These are phyloP conservation scores for Auricularia cornea DNA, from an alignment of 768 basidiomycete species.

Conservation along the genomic window DNA sequence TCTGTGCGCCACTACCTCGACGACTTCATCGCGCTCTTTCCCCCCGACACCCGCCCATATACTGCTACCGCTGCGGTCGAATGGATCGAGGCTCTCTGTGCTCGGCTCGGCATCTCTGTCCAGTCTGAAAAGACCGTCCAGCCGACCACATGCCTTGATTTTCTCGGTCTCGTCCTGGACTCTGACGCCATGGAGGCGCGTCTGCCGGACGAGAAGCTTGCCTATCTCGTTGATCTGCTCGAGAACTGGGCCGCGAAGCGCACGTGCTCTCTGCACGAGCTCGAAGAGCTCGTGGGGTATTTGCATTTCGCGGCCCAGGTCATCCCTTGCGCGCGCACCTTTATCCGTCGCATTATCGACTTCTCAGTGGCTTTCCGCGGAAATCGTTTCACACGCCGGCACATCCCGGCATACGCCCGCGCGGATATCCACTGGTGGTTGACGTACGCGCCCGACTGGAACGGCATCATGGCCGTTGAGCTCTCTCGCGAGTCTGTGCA, in stretches of 20 bases:
- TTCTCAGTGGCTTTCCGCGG: slow-evolving; percentile 13
- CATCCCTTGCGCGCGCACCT: slow-evolving; percentile 22
- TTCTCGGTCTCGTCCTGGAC: too few relatives aligned
- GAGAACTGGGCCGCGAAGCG: slow-evolving; percentile 17
- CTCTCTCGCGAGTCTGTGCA: slow-evolving; percentile 6
- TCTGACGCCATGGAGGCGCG: too few relatives aligned
- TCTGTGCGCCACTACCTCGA: slow-evolving; percentile 2
- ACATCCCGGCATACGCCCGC: slow-evolving; percentile 15
- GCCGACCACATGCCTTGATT: too few relatives aligned
- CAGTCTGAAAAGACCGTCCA: too few relatives aligned
- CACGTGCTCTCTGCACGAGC: slow-evolving; percentile 16
- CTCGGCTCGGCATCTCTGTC: too few relatives aligned
- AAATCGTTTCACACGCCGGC: slow-evolving; percentile 10
- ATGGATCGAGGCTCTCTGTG: too few relatives aligned
- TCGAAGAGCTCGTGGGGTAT: slow-evolving; percentile 26
- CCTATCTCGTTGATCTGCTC: slow-evolving; percentile 21
- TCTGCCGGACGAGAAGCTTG: slow-evolving; percentile 15
- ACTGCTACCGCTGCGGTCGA: too few relatives aligned
- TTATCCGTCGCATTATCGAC: slow-evolving; percentile 17
- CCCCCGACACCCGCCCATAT: too few relatives aligned
- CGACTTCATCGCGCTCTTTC: too few relatives aligned
- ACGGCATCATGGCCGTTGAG: slow-evolving; percentile 16
- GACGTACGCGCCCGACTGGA: slow-evolving; percentile 20
- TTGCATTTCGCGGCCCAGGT: slow-evolving; percentile 29
- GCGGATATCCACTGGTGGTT: slow-evolving; percentile 28